Evolutionary conservation across 2,329 filamentous ascomycete genomes (phyloP).

Genomic region (Cercospora nicotianae): DNA sequence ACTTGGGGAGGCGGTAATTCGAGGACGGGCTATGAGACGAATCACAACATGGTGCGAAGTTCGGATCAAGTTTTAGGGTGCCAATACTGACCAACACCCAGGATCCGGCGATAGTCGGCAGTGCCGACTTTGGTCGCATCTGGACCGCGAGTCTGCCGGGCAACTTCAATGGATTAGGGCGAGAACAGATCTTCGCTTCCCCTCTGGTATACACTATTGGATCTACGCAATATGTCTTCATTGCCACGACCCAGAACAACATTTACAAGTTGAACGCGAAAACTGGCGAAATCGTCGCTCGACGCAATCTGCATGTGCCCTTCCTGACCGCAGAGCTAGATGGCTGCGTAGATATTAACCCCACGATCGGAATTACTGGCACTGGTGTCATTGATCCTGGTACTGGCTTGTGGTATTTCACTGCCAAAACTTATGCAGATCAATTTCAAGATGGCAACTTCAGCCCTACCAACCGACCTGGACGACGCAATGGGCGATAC

Average conservation of each 20-base stretch:
- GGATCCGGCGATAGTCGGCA: constrained; percentile 9
- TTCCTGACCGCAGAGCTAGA: constrained; percentile 15
- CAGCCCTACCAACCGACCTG: constrained; percentile 6
- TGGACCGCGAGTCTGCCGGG: constrained; percentile 15
- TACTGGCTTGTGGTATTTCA: constrained; percentile 17
- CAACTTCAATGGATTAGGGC: constrained; percentile 11
- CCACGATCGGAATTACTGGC: constrained; percentile 11
- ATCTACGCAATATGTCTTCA: constrained; percentile 14
- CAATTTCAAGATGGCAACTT: constrained; percentile 14
- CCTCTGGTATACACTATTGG: constrained; percentile 17
- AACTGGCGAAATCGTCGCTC: constrained; percentile 8
- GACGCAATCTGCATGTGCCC: constrained; percentile 13
- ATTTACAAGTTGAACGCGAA: constrained; percentile 20
- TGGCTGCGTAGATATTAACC: constrained; percentile 9
- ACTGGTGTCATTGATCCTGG: constrained; percentile 17
- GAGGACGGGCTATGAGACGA: constrained; percentile 17
- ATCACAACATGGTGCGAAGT: constrained; percentile 3
- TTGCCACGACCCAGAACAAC: constrained; percentile 19
- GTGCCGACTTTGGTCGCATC: constrained; percentile 9
- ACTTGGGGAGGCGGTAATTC: constrained; percentile 16
- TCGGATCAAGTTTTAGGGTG: not conserved
- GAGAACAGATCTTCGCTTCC: constrained; percentile 13
- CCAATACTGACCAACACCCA: not conserved
- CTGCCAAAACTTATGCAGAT: constrained; percentile 14
- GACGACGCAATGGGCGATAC: constrained; percentile 14